These are phyloP conservation scores for Trichoderma sp. DNA, from an alignment of 2,329 filamentous ascomycete species.

Conservation along the genomic window DNA sequence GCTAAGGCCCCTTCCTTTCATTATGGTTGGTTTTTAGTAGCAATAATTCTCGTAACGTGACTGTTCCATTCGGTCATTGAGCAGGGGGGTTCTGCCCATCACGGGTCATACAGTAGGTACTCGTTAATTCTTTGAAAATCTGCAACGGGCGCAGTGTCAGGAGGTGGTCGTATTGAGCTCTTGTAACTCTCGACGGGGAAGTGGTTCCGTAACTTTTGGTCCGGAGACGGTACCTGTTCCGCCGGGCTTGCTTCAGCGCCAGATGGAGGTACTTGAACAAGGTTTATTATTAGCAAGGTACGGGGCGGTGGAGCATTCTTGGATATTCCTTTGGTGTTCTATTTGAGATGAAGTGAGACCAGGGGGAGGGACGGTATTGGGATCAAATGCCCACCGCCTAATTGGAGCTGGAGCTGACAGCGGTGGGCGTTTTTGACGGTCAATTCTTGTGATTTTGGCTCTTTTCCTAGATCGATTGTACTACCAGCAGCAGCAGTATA, in stretches of 20 bases:
- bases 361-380: neutral
- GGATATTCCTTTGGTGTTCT: neutral
- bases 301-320: slow-evolving; percentile 1
- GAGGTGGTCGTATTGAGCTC: neutral
- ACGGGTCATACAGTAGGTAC: neutral
- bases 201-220: neutral
- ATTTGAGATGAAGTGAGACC: neutral
- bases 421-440: neutral
- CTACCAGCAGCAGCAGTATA: neutral
- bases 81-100: neutral
- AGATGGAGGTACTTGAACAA: neutral
- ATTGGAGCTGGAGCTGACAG: neutral
- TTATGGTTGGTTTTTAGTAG: neutral
- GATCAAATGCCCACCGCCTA: slow-evolving; percentile 11
- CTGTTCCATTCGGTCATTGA: slow-evolving; percentile 11
- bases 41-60: slow-evolving; percentile 12
- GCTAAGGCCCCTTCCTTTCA: slow-evolving; percentile 10
- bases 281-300: slow-evolving; percentile 12
- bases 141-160: neutral
- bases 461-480: neutral
- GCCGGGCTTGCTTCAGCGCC: neutral
- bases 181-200: neutral
- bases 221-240: neutral
- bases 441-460: neutral
- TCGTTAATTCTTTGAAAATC: neutral